Evolutionary conservation across 768 basidiomycete genomes (phyloP).

Genomic region (Leccinum subtestaceum): DNA sequence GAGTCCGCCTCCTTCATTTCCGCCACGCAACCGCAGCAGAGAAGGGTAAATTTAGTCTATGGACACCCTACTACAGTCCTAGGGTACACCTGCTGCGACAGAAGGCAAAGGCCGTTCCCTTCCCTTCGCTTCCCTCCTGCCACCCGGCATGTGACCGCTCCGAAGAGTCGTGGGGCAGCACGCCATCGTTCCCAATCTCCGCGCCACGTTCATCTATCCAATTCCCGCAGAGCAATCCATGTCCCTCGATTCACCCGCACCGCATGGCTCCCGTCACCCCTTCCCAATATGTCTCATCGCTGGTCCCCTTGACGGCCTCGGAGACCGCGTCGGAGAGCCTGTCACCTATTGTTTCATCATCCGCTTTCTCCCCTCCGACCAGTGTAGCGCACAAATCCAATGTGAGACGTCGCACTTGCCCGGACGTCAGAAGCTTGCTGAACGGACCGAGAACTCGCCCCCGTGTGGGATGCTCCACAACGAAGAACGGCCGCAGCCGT

Average conservation of each 20-base stretch:
- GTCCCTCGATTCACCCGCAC: conserved; percentile 27
- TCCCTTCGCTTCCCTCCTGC: neutral
- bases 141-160: neutral
- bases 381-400: conserved; percentile 57
- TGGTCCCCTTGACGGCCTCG: conserved; percentile 27
- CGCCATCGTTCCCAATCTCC: conserved; percentile 1
- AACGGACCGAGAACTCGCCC: conserved; percentile 80
- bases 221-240: neutral
- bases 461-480: conserved; percentile 67
- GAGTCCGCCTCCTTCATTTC: conserved; percentile 8
- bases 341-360: conserved; percentile 12
- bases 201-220: neutral
- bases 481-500: conserved; percentile 78
- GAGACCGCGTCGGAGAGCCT: conserved; percentile 23
- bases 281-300: conserved; percentile 30
- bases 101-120: neutral
- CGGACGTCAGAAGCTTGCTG: conserved; percentile 51
- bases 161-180: conserved; percentile 3
- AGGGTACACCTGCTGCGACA: neutral
- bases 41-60: conserved; percentile 6
- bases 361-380: conserved; percentile 7
- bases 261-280: conserved; percentile 31
- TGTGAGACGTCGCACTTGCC: conserved; percentile 50
- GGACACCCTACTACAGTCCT: neutral
- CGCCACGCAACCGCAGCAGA: conserved; percentile 16